Evolutionary conservation across 192 early-diverging fungal species (phyloP), one percentile per base, ranked within the genome.

Genomic region (Obelidium mucronatum): DNA sequence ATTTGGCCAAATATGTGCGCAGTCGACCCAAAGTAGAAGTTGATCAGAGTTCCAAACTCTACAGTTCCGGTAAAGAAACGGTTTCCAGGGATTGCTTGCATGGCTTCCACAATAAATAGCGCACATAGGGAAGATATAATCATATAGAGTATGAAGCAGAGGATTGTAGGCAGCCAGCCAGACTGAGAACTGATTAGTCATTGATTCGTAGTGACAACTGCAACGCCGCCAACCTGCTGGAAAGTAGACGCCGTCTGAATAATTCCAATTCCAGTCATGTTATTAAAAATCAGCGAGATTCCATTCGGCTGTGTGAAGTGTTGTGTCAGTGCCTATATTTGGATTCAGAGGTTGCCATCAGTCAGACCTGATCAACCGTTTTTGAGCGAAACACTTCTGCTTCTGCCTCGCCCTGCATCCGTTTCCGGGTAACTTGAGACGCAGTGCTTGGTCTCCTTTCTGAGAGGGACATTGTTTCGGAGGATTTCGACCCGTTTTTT

Each of bases 71-170:
- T 78, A 56, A 89, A 89, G 67, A 85, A 76, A 39, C 79, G 75
- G 65, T 89, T 89, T 51, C 88, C 88, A 0, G 88, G 88, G 40
- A 89, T 81, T 37, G 82, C 84, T 77, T 89, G 88, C 84, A 89
- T 89, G 37, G 82, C 83, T 71, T 89, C 88, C 65, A 89, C 82
- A 39, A 88, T 84, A 61, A 89, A 89, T 26, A 89, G 77, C 2
- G 76, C 74, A 36, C 79, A 80, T 28, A 89, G 73, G 19, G 81
- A 76, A 13, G 82, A 84, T 34, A 89, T 80, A 24, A 84, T 60
- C 22, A 78, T 68, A 52, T 82, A 88, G 30, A 85, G 42, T n/a
- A 74, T 5, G 60, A 81, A 67, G 40, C 35, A 73, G 31, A 73
- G 5, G 59, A 68, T 60, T 6, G 60, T 48, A 22, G 56, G 39